Percentiles rank a stretch among this genome's conserved stretches.
phyloP scores from a whole-genome alignment of 2,329 filamentous ascomycete species.

The Neofusicoccum laricinum region DNA sequence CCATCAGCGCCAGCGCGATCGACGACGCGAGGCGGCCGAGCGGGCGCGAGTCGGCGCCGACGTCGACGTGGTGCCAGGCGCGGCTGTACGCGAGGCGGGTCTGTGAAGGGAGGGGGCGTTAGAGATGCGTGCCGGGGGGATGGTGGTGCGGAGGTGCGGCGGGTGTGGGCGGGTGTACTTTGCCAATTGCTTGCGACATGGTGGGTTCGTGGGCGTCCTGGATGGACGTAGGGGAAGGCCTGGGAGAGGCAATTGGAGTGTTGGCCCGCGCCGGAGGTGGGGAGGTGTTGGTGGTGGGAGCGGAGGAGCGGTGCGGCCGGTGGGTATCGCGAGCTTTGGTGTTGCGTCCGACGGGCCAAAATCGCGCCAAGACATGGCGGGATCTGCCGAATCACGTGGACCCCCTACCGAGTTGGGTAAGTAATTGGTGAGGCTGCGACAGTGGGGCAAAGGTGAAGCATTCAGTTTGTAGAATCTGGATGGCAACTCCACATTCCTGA shows the following conservation, averaged over 20 bases:
- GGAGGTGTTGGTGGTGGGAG: not conserved
- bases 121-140: not conserved
- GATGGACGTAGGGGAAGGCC: not conserved
- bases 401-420: not conserved
- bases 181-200: conserved; percentile 78
- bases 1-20: conserved; percentile 88
- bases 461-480: no score
- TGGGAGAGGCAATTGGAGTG: not conserved
- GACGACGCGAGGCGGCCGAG: conserved; percentile 85
- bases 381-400: not conserved
- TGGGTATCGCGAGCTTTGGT: not conserved
- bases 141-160: not conserved
- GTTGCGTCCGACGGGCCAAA: conserved; percentile 10
- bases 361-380: conserved; percentile 16
- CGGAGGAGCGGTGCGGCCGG: not conserved
- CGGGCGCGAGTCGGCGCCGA: conserved; percentile 66
- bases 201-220: conserved; percentile 25
- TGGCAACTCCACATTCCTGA: no score
- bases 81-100: conserved; percentile 95
- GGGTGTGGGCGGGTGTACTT: conserved; percentile 52
- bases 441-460: no score
- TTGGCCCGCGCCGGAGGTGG: not conserved
- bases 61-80: conserved; percentile 88
- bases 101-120: conserved; percentile 45
- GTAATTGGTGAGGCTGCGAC: no score